Evolutionary conservation across 257 asterid genomes (phyloP), one percentile per base, ranked within the genome.

Genomic region (Solanum appendiculatum): DNA sequence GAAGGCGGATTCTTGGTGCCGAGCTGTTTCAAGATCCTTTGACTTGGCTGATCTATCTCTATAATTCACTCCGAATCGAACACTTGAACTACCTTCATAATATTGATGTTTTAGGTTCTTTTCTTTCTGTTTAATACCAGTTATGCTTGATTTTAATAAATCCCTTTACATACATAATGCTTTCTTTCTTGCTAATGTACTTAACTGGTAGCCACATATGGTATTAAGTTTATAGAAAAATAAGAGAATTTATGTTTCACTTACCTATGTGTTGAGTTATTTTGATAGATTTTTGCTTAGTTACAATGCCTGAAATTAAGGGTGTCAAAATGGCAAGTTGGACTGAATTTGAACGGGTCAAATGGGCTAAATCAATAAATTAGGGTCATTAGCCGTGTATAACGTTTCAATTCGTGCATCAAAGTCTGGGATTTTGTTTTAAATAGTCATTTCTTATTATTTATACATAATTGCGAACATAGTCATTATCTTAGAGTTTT

Each of bases 1-100:
- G 91, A 97, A 93, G 90, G 92, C 88, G 46, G 99, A 92, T 1
- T 97, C 99, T 6, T 97, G 99, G 99, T 94, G 97, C 95, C 93
- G 92, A 89, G 99, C 99, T 2, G 96, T 97, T 63, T 33, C 94
- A 11, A 89, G 97, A 88, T 90, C 96, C 31, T 96, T 95, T 33
- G 98, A 96, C 89, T 89, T 97, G 92, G 99, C 98, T 68, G 99
- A 96, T 93, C 94, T 95, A 64, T 92, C 98, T 68, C 87, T 92
- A 78, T 90, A 83, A 88, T 39, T 66, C 42, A 46, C 42, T 46
- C 85, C 14, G 20, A 80, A 80, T 46, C 15, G 0, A 46, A 80
- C 66, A 9, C 29, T 44, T 78, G 84, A 44, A 78, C 37, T 44
- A 46, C 64, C 84, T 77, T 77, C 25, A 42, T 42, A 8, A 7